Base-by-base conservation (phyloP, 106 monocot species). In the Acorus calamus region DNA sequence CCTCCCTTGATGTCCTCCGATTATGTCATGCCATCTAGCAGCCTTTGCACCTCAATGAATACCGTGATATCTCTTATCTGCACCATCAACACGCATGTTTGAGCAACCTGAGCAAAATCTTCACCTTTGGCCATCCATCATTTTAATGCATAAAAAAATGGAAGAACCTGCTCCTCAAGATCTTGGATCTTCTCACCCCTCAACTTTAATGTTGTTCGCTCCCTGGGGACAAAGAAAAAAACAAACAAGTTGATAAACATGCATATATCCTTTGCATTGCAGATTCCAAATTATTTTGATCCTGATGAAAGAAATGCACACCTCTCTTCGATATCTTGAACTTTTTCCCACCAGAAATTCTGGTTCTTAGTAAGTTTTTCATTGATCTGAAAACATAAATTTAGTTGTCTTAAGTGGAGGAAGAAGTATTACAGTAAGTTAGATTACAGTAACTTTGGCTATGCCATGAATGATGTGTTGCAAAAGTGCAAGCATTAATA, bases 21-120 rank as follows among this genome's bases (percentile, higher is more conserved):
- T 62, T 50, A 75, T 43, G 74, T 74, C 55, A 52, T 54, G 54
- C 66, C 74, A 53, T 57, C 71, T 5, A 94, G 69, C 9, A 77
- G 63, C 67, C 82, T 94, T 68, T 89, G 89, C 4, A 86, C 80
- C 69, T 94, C 66, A 2, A 94, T 72, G 64, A 69, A 89, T 9
- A 89, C 74, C 2, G 71, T 81, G 57, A 84, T 81, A 82, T 94
- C 93, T 77, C 89, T 77, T 53, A 89, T 77, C 93, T 93, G 85
- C 46, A 77, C 11, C 8, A 4, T 14, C 55, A n/a, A 60, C n/a
- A 56, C 44, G 6, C 41, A 5, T 48, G 44, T 1, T 11, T 4
- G 28, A 0, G 46, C 6, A 7, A 64, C 53, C 1, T n/a, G 3
- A 8, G 14, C 14, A 63, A 3, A 10, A 8, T n/a, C 48, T 50